Conservation (phyloP, 2,329 filamentous ascomycete species). For the Clarireedia monteithiana region DNA sequence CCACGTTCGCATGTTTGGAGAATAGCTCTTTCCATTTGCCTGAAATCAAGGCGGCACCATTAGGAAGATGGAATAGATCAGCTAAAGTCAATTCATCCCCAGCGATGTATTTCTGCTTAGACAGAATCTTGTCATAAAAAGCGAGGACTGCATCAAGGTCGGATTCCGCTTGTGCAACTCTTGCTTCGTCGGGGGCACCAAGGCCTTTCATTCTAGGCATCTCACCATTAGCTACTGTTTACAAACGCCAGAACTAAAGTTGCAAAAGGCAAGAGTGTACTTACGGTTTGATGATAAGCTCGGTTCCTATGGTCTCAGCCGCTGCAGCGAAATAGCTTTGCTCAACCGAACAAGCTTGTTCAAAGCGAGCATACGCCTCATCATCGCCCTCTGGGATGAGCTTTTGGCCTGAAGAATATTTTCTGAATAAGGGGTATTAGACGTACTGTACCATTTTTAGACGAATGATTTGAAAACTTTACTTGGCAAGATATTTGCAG, state of each 20-base stretch:
- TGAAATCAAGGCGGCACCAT: constrained; percentile 14
- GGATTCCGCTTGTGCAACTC: constrained; percentile 7
- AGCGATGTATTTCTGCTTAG: constrained; percentile 23
- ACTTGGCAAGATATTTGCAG: constrained; percentile 20
- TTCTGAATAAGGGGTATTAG: neutral
- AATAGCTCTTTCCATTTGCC: constrained; percentile 14
- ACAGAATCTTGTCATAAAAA: constrained; percentile 23
- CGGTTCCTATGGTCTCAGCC: neutral
- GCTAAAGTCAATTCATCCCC: constrained; percentile 24
- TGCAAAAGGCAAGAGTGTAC: neutral
- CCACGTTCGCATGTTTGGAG: constrained; percentile 17
- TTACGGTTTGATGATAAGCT: constrained; percentile 17
- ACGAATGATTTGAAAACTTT: neutral
- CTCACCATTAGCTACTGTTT: neutral
- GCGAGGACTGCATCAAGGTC: constrained; percentile 17
- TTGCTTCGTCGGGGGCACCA: constrained; percentile 12
- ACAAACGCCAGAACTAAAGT: neutral
- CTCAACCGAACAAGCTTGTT: constrained; percentile 24
- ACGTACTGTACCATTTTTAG: neutral
- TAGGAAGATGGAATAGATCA: constrained; percentile 25
- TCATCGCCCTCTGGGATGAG: constrained; percentile 21
- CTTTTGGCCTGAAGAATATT: neutral
- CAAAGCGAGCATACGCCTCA: neutral
- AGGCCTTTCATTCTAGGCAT: constrained; percentile 9
- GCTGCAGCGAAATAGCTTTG: constrained; percentile 20